Conservation (phyloP, 1,139 yeast species). For the Yamadazyma mexicana region DNA sequence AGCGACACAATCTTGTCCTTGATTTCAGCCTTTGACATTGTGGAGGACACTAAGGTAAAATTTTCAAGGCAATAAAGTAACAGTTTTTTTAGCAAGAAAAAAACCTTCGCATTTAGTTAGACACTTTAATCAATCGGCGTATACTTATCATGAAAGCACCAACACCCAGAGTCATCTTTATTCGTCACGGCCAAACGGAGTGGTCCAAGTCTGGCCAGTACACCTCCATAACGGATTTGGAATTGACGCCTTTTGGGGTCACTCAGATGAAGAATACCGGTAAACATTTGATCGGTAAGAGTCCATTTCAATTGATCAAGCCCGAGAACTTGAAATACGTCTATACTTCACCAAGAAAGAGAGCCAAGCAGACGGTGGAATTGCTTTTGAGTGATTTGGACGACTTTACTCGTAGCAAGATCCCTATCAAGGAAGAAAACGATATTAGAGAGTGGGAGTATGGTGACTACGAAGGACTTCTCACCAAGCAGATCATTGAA, state of each 20-base stretch:
- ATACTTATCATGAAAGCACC: constrained; percentile 20
- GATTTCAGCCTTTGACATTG: constrained; percentile 25
- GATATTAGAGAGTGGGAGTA: constrained; percentile 92
- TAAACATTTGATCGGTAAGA: constrained; percentile 57
- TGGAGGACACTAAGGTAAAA: background rate
- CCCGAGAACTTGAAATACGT: constrained; percentile 63
- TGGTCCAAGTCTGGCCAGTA: constrained; percentile 95
- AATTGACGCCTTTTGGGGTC: constrained; percentile 76
- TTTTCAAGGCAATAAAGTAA: background rate
- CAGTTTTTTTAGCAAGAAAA: background rate
- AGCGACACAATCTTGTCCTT: constrained; percentile 38
- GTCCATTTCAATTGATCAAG: constrained; percentile 56
- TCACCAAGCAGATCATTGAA: constrained; percentile 63
- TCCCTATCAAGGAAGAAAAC: constrained; percentile 56
- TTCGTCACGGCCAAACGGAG: constrained; percentile 90
- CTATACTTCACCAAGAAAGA: constrained; percentile 73
- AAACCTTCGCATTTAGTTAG: background rate
- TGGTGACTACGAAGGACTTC: constrained; percentile 89
- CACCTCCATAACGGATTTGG: constrained; percentile 81
- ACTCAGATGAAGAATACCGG: constrained; percentile 78
- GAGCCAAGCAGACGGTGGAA: constrained; percentile 76
- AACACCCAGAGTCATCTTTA: constrained; percentile 75
- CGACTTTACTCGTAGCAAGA: constrained; percentile 43
- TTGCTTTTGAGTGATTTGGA: constrained; percentile 52
- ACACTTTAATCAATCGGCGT: background rate